Conservation (phyloP, 2,329 filamentous ascomycete genomes). For the Apiospora koreana region DNA sequence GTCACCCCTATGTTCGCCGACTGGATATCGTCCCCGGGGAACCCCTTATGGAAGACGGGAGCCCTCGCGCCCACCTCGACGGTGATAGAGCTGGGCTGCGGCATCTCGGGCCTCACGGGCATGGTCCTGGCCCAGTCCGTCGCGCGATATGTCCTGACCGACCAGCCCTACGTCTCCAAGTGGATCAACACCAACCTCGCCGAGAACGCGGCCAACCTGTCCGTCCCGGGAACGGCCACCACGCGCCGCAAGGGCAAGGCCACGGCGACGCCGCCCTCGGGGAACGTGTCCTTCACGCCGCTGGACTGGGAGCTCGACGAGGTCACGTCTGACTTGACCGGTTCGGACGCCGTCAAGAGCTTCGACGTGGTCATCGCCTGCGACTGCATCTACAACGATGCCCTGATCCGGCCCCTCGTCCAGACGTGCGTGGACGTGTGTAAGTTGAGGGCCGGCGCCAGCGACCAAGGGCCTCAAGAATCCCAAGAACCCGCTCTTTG, state of each 20-base stretch:
- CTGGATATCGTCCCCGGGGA: conserved; percentile 69
- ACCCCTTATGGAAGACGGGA: conserved; percentile 60
- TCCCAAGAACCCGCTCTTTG: conserved; percentile 61
- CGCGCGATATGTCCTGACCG: conserved; percentile 73
- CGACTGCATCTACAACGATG: conserved; percentile 95
- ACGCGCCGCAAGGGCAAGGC: conserved; percentile 23
- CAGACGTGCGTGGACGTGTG: conserved; percentile 78
- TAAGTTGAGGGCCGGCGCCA: conserved; percentile 41
- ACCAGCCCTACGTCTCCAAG: conserved; percentile 82
- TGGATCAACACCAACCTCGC: conserved; percentile 75
- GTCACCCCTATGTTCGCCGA: conserved; percentile 80
- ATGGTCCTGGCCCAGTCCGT: conserved; percentile 66
- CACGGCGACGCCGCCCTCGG: conserved; percentile 15
- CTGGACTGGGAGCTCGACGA: conserved; percentile 83
- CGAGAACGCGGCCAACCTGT: conserved; percentile 50
- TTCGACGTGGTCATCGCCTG: conserved; percentile 81
- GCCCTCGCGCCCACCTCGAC: conserved; percentile 56
- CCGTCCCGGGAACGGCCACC: conserved; percentile 6
- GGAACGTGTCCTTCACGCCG: conserved; percentile 55
- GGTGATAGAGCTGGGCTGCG: conserved; percentile 84
- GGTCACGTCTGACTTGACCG: conserved; percentile 46
- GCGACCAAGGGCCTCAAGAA: conserved; percentile 16
- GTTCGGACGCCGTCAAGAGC: conserved; percentile 37
- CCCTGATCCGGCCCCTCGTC: conserved; percentile 79
- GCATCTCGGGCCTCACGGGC: conserved; percentile 79